Percentiles rank a stretch among this genome's conserved stretches.
These are phyloP conservation scores for Aspergillus diversus DNA, from an alignment of 495 filamentous ascomycete genomes.

Conservation along the genomic window DNA sequence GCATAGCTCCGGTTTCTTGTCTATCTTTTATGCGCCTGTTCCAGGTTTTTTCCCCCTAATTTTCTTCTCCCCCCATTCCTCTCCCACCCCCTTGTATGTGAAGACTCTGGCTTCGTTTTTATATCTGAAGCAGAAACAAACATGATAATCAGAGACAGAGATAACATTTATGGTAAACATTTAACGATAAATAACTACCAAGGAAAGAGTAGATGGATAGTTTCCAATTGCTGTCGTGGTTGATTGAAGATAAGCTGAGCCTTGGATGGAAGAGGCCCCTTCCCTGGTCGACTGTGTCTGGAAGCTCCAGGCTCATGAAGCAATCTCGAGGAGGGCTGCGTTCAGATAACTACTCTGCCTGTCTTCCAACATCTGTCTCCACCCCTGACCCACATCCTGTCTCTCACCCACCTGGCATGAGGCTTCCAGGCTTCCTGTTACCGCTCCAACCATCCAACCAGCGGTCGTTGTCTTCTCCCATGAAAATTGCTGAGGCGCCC, in stretches of 20 bases:
- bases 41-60: slow-evolving; percentile 14
- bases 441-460: slow-evolving; percentile 22
- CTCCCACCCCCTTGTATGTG: neutral
- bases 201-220: neutral
- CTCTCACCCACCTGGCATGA: neutral
- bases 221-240: neutral
- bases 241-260: slow-evolving; percentile 15
- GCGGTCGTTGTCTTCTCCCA: neutral
- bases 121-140: neutral
- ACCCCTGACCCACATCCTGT: slow-evolving; percentile 12
- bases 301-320: neutral
- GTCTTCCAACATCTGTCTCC: slow-evolving; percentile 3
- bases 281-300: slow-evolving; percentile 4
- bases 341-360: slow-evolving; percentile 19
- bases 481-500: slow-evolving; percentile 13
- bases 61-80: slow-evolving; percentile 7
- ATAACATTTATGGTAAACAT: neutral
- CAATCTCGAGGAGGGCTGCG: slow-evolving; percentile 6
- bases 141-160: neutral
- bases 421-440: slow-evolving; percentile 20
- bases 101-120: neutral
- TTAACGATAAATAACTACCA: neutral
- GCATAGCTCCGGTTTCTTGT: slow-evolving; percentile 22
- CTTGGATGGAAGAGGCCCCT: slow-evolving; percentile 1
- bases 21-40: slow-evolving; percentile 17